A percentile compares a stretch with the other conserved stretches of the same genome.
Evolutionary conservation across 805 yeast genomes (phyloP).

Genomic region (Wickerhamomyces sydowiorum): DNA sequence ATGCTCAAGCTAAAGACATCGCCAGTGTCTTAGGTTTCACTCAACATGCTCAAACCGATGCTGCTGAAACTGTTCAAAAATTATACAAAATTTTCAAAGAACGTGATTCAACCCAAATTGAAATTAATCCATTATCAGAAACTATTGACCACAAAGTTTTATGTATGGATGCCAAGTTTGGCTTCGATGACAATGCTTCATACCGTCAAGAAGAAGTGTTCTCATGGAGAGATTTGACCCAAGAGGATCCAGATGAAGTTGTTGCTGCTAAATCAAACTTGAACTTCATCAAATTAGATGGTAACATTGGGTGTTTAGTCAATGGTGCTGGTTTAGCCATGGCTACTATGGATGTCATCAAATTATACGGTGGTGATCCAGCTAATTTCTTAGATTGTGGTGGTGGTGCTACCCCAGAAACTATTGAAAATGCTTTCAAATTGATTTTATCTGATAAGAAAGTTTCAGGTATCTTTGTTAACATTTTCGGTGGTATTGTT

Average conservation of each 20-base stretch:
- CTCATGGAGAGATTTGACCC: conserved; percentile 94
- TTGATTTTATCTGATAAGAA: conserved; percentile 83
- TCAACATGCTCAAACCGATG: conserved; percentile 69
- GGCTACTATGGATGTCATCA: conserved; percentile 99
- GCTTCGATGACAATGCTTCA: conserved; percentile 93
- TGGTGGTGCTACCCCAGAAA: conserved; percentile 99
- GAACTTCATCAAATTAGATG: conserved; percentile 96
- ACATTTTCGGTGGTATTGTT: conserved; percentile 99
- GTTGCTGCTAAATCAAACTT: conserved; percentile 85
- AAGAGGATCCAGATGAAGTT: conserved; percentile 97
- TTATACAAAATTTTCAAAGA: conserved; percentile 86
- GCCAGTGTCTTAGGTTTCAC: conserved; percentile 83
- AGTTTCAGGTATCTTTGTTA: conserved; percentile 94
- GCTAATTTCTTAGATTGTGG: conserved; percentile 99
- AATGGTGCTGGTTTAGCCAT: conserved; percentile 99
- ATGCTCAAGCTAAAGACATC: conserved; percentile 64
- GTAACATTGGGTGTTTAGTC: conserved; percentile 97
- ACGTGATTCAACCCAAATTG: conserved; percentile 96
- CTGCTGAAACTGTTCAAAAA: conserved; percentile 81
- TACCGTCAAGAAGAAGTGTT: conserved; percentile 94
- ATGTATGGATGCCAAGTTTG: conserved; percentile 99
- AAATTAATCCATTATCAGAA: conserved; percentile 96
- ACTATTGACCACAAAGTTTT: conserved; percentile 83
- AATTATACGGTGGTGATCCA: conserved; percentile 97
- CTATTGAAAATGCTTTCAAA: conserved; percentile 94